phyloP scores from a whole-genome alignment of 2,329 filamentous ascomycete species.

The Aureobasidium pullulans region DNA sequence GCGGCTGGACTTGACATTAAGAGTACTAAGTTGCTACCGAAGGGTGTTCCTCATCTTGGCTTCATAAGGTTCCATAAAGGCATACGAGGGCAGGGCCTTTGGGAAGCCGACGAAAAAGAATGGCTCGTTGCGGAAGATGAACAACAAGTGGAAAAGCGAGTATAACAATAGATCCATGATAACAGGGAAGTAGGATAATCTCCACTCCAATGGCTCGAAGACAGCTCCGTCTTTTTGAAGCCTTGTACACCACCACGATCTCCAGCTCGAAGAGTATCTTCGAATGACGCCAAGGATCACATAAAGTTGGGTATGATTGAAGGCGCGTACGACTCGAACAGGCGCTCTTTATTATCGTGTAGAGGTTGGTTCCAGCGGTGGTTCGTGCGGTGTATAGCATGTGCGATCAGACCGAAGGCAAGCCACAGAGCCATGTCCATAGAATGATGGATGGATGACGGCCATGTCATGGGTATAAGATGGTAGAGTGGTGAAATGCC shows the following conservation, averaged over 20 bases:
- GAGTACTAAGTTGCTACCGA: constrained; percentile 16
- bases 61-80: constrained; percentile 21
- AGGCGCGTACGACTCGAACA: no score
- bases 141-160: background rate
- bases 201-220: background rate
- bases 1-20: constrained; percentile 23
- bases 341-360: no score
- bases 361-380: no score
- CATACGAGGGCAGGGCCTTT: background rate
- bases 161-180: background rate
- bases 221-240: background rate
- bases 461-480: no score
- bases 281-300: no score
- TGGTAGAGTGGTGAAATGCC: no score
- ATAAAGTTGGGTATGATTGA: no score
- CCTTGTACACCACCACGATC: background rate
- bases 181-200: background rate
- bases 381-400: no score
- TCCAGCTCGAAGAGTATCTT: no score
- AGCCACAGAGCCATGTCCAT: no score
- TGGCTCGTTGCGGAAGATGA: background rate
- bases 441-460: no score
- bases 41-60: background rate
- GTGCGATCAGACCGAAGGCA: no score
- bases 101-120: constrained; percentile 7